phyloP scores from a whole-genome alignment of 768 basidiomycete species.

The Boletus pseudo-olivaceus region DNA sequence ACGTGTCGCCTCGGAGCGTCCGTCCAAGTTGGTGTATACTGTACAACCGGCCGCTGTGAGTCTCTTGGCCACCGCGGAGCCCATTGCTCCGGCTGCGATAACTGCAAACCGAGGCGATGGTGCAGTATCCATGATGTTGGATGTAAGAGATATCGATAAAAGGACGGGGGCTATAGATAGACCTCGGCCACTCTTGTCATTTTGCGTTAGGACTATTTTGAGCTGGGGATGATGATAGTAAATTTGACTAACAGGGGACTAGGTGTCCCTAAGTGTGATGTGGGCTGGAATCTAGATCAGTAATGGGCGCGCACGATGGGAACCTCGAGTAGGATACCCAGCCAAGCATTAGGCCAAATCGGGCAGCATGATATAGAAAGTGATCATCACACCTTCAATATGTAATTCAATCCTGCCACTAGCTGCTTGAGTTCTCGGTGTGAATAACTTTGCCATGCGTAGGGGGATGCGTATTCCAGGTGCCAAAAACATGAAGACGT shows the following conservation, averaged over 20 bases:
- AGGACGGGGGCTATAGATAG: constrained; percentile 6
- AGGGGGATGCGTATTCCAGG: neutral
- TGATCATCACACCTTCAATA: constrained; percentile 2
- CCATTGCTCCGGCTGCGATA: constrained; percentile 59
- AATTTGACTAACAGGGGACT: neutral
- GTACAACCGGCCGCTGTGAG: constrained; percentile 46
- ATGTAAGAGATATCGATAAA: constrained; percentile 1
- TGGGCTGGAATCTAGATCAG: constrained; percentile 20
- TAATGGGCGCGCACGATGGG: constrained; percentile 9
- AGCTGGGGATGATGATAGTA: neutral
- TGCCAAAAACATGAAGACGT: neutral
- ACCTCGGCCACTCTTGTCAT: constrained; percentile 7
- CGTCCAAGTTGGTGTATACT: constrained; percentile 53
- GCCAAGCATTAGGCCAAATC: constrained; percentile 1
- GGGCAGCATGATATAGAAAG: neutral
- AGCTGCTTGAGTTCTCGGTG: neutral
- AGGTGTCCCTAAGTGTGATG: neutral
- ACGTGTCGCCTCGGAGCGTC: constrained; percentile 50
- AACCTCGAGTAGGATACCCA: constrained; percentile 9
- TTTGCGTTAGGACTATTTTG: constrained; percentile 2
- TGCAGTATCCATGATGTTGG: constrained; percentile 14
- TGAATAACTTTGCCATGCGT: neutral
- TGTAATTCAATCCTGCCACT: neutral
- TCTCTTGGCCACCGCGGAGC: constrained; percentile 49
- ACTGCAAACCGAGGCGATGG: constrained; percentile 38